A percentile compares a stretch with the other conserved stretches of the same genome.
These are phyloP conservation scores for Tuctoria greenei DNA, from an alignment of 176 grass and related monocot species.

Conservation along the genomic window DNA sequence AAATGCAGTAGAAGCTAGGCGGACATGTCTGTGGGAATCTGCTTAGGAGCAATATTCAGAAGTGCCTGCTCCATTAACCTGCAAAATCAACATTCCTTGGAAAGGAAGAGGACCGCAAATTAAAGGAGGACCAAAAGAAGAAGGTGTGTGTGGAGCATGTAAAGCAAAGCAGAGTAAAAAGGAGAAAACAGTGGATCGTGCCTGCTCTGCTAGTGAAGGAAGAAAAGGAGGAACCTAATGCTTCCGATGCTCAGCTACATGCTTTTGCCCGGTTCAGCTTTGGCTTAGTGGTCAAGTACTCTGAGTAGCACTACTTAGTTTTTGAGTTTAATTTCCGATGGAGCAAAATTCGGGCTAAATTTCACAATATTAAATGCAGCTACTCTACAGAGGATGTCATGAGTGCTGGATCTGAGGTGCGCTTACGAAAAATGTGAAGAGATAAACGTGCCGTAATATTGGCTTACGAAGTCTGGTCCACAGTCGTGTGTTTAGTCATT, in stretches of 20 bases:
- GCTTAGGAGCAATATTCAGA: constrained; percentile 38
- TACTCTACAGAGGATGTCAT: too few relatives aligned
- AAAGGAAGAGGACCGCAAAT: constrained; percentile 27
- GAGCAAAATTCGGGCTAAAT: too few relatives aligned
- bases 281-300: too few relatives aligned
- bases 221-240: constrained; percentile 53
- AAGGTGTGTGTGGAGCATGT: constrained; percentile 19
- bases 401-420: too few relatives aligned
- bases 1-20: constrained; percentile 34
- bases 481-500: too few relatives aligned
- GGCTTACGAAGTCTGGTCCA: too few relatives aligned
- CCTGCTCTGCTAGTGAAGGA: constrained; percentile 34
- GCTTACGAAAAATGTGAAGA: too few relatives aligned
- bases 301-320: too few relatives aligned
- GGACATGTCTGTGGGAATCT: constrained; percentile 37
- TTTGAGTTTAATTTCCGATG: too few relatives aligned
- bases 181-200: constrained; percentile 22
- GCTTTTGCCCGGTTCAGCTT: too few relatives aligned
- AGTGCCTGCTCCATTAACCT: constrained; percentile 42
- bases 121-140: constrained; percentile 34
- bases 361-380: too few relatives aligned
- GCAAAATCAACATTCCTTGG: constrained; percentile 31
- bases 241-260: constrained; percentile 38
- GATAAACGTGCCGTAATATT: too few relatives aligned
- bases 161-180: constrained; percentile 45